These are phyloP conservation scores for Saposhnikovia divaricata DNA, from an alignment of 129 eudicot genomes.

Conservation along the genomic window DNA sequence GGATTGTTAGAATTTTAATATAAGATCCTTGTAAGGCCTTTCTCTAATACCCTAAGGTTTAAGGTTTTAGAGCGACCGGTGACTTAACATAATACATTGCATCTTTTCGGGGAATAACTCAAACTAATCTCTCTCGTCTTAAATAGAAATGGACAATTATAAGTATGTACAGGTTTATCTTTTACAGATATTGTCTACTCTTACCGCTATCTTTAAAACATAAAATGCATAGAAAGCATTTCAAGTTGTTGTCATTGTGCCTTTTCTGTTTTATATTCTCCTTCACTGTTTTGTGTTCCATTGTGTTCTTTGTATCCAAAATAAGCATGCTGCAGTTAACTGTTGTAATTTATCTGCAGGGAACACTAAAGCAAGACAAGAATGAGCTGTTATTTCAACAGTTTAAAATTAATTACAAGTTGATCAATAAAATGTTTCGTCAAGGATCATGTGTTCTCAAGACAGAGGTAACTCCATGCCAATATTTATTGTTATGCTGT, in stretches of 20 bases:
- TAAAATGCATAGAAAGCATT: background rate
- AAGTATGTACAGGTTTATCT: background rate
- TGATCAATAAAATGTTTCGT: conserved; percentile 40
- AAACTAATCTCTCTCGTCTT: background rate
- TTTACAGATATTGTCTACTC: background rate
- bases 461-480: conserved; percentile 24
- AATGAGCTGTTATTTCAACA: conserved; percentile 43
- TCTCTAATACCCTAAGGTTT: too few relatives aligned
- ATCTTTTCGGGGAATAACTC: background rate
- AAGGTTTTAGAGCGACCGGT: too few relatives aligned
- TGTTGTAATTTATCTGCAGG: conserved; percentile 22
- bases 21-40: too few relatives aligned
- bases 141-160: background rate
- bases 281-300: background rate
- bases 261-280: background rate
- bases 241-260: background rate
- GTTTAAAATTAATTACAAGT: conserved; percentile 42
- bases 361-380: conserved; percentile 36
- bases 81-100: background rate
- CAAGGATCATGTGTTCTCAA: conserved; percentile 58
- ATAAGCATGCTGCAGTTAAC: background rate
- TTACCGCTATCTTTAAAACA: background rate
- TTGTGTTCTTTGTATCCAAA: background rate
- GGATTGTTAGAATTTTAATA: too few relatives aligned
- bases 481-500: background rate